phyloP scores from a whole-genome alignment of 306 rosid species.

The Astragalus membranaceus region DNA sequence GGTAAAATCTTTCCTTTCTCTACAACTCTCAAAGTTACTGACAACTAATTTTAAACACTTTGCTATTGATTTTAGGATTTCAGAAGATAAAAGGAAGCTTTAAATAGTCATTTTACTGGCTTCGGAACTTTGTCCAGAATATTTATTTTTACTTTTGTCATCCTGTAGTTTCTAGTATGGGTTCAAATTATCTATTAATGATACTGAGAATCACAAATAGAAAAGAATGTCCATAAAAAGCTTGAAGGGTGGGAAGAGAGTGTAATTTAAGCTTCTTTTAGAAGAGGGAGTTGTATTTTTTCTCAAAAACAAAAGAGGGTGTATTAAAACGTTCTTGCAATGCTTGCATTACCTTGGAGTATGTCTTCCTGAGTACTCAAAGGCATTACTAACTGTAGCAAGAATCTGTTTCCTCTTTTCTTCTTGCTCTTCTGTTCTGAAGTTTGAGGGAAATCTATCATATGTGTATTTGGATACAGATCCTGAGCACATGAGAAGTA shows the following conservation, averaged over 20 bases:
- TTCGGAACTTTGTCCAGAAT: background rate
- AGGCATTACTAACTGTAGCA: slow-evolving; percentile 73
- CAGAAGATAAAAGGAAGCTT: background rate
- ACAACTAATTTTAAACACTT: background rate
- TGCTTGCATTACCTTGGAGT: slow-evolving; percentile 59
- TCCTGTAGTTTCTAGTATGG: background rate
- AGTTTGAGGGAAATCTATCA: slow-evolving; percentile 81
- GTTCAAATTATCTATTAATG: background rate
- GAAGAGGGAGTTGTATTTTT: background rate
- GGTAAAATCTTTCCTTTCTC: background rate
- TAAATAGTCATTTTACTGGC: background rate
- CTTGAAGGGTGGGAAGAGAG: too few species aligned
- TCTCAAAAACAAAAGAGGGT: background rate
- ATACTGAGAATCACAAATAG: background rate
- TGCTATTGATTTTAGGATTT: background rate
- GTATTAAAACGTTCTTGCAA: background rate
- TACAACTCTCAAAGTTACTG: background rate
- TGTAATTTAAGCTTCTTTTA: too few species aligned
- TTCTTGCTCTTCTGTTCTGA: slow-evolving; percentile 81
- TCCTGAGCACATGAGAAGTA: slow-evolving; percentile 44
- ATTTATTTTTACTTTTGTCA: background rate
- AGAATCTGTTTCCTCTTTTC: slow-evolving; percentile 90
- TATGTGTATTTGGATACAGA: slow-evolving; percentile 73
- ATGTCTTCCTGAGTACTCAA: slow-evolving; percentile 72
- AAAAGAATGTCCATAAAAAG: background rate